Percentiles rank a stretch among this genome's conserved stretches.
Evolutionary conservation across 2,329 filamentous ascomycete genomes (phyloP).

Genomic region (Aureobasidium subglaciale): DNA sequence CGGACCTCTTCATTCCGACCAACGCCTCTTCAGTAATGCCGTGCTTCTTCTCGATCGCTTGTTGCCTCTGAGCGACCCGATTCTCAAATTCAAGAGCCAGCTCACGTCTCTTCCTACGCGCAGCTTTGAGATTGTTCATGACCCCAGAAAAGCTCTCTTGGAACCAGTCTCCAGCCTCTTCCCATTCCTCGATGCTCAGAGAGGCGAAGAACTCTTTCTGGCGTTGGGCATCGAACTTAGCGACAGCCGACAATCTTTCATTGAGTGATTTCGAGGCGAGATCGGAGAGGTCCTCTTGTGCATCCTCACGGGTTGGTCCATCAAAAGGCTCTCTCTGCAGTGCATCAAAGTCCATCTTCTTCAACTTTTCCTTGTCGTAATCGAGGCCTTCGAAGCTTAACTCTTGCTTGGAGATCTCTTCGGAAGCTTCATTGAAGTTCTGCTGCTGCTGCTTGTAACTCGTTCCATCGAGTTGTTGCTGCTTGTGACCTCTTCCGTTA

Average conservation of each 20-base stretch:
- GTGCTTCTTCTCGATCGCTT: slow-evolving; percentile 43
- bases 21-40: slow-evolving; percentile 39
- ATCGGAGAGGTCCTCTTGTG: neutral
- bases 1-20: slow-evolving; percentile 45
- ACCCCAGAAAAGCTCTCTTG: slow-evolving; percentile 48
- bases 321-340: slow-evolving; percentile 23
- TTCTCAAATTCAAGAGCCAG: slow-evolving; percentile 50
- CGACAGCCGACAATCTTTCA: slow-evolving; percentile 20
- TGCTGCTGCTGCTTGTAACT: no score
- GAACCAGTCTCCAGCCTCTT: slow-evolving; percentile 56
- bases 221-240: slow-evolving; percentile 21
- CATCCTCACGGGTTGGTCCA: neutral
- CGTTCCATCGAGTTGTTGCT: no score
- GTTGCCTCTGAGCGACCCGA: slow-evolving; percentile 48
- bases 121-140: slow-evolving; percentile 44
- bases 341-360: slow-evolving; percentile 22
- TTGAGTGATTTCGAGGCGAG: slow-evolving; percentile 16
- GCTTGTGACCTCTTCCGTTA: no score
- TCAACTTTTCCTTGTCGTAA: slow-evolving; percentile 22
- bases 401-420: no score
- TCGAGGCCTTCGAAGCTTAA: slow-evolving; percentile 22
- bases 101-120: slow-evolving; percentile 47
- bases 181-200: slow-evolving; percentile 51
- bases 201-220: slow-evolving; percentile 46
- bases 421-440: no score